phyloP scores from a whole-genome alignment of 2,329 filamentous ascomycete genomes.

The Diaporthe sp. region DNA sequence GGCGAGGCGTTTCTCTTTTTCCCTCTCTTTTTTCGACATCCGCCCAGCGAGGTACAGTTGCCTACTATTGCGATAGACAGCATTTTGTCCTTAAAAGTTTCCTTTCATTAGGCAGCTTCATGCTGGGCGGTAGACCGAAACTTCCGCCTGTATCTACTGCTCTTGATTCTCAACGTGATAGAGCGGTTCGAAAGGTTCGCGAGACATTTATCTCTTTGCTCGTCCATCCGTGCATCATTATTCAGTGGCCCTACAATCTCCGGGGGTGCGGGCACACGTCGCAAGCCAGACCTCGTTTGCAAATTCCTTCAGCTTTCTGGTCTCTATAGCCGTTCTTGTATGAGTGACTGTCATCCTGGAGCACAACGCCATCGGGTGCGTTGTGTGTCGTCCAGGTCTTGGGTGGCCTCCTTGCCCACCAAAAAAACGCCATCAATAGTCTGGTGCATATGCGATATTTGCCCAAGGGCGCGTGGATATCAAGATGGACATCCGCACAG shows the following conservation, averaged over 20 bases:
- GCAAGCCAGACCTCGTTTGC: not conserved
- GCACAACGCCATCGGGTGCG: not conserved
- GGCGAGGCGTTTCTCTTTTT: not conserved
- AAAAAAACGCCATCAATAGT: not conserved
- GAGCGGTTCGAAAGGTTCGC: conserved; percentile 83
- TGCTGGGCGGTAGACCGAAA: conserved; percentile 74
- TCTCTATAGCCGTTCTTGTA: not conserved
- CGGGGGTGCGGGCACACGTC: not conserved
- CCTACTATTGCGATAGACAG: conserved; percentile 50
- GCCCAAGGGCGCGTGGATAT: not conserved
- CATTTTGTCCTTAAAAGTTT: conserved; percentile 51
- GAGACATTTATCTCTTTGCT: conserved; percentile 15
- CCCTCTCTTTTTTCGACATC: conserved; percentile 51
- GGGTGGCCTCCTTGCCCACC: not conserved
- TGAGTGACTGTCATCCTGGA: conserved; percentile 13
- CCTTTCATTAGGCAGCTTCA: conserved; percentile 70
- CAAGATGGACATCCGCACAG: conserved; percentile 21
- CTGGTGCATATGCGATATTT: not conserved
- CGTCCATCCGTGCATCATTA: not conserved
- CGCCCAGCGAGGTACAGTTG: conserved; percentile 55
- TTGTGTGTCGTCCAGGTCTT: not conserved
- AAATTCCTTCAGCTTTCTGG: no score
- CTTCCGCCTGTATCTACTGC: conserved; percentile 87
- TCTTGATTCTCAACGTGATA: conserved; percentile 80
- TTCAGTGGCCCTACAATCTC: not conserved